Evolutionary conservation across 495 filamentous ascomycete species (phyloP), one percentile per base, ranked within the genome.

Genomic region (Penicillium macrosclerotiorum): DNA sequence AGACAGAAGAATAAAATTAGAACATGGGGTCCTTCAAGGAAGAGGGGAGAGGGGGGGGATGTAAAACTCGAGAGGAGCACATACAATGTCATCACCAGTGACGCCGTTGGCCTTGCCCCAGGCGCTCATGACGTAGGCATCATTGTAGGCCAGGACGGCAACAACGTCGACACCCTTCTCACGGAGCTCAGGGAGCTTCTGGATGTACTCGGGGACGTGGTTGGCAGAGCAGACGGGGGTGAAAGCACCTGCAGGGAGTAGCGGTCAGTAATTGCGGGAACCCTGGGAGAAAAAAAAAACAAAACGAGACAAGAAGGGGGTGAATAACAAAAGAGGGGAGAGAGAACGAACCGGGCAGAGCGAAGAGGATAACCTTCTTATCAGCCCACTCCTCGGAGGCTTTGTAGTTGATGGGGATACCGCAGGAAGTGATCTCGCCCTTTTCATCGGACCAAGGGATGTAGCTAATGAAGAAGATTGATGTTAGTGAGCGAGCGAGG

Each of bases 81-180:
- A 49, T 69, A 92, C 87, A 57, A 94, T 89, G 50, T 84, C 80
- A 42, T 94, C 84, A 36, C 80, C 80, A 62, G 82, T 86, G 58
- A 94, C 78, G 25, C 77, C 78, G 73, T 96, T 95, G 54, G 90
- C 92, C 80, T 95, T 96, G 64, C 83, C 86, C 92, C 92, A 97
- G 41, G 92, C 92, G 60, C 81, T 82, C 89, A 95, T 95, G 59
- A 97, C 91, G 66, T 78, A 95, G 40, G 83, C 77, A 76, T 96
- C 90, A 68, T 97, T 96, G 77, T 74, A 88, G 44, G 89, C 87
- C 52, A 95, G 88, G 60, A 92, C 83, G 47, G 87, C 77, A 49
- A 96, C 80, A 43, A 86, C 62, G 68, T 96, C 89, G 51, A 96
- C 89, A 53, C 89, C 90, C 78, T 92, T 93, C 50, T 68, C 73